Base-by-base conservation (phyloP, 768 basidiomycete species). In the Psilocybe azurescens region DNA sequence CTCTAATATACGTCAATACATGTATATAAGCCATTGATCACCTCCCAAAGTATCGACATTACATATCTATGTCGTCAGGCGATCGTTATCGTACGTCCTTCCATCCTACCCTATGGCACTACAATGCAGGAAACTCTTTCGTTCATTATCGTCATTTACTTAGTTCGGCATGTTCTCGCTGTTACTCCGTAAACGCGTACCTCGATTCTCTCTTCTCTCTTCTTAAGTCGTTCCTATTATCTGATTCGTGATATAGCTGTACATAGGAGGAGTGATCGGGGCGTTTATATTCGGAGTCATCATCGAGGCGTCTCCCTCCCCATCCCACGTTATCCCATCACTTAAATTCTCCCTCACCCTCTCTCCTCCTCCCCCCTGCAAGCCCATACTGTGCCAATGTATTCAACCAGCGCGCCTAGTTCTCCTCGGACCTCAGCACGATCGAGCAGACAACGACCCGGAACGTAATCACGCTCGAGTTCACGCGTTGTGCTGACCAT, bases 81-180 rank as follows among this genome's bases (percentile, higher is more conserved):
- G n/a, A n/a, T n/a, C n/a, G n/a, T n/a, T n/a, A n/a, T n/a, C n/a
- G n/a, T n/a, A n/a, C n/a, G n/a, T n/a, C n/a, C n/a, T n/a, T n/a
- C n/a, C n/a, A n/a, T n/a, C n/a, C n/a, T n/a, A n/a, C n/a, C n/a
- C n/a, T n/a, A n/a, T n/a, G n/a, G n/a, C n/a, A n/a, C n/a, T n/a
- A n/a, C n/a, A n/a, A n/a, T n/a, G n/a, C n/a, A n/a, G n/a, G n/a
- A n/a, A n/a, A n/a, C n/a, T n/a, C n/a, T n/a, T n/a, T n/a, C n/a
- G n/a, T n/a, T n/a, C n/a, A n/a, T n/a, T n/a, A n/a, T n/a, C n/a
- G n/a, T n/a, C n/a, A n/a, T n/a, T n/a, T n/a, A 33, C 9, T 33
- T 62, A 95, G 92, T 97, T 97, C 75, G 94, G 94, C 74, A 95
- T 96, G 93, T 93, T 96, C 77, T 95, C 94, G 2, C 82, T 96